Base-by-base conservation (phyloP, 2,329 filamentous ascomycete species). In the Ophiostoma ulmi region DNA sequence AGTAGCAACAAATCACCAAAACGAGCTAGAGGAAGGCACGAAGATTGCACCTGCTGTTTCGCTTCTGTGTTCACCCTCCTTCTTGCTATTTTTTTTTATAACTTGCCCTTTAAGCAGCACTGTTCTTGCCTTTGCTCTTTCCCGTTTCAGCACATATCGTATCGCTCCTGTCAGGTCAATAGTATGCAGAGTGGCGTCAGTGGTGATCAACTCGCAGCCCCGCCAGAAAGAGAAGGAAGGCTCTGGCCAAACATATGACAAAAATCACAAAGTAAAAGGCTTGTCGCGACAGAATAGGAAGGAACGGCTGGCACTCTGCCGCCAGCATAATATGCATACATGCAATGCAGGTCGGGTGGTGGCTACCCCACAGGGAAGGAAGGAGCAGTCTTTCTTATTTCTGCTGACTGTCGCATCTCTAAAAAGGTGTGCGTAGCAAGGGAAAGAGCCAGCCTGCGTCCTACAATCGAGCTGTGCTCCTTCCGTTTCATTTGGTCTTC, bases 311-410 rank as follows among this genome's bases (percentile, higher is more conserved):
- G 67, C 35, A 38, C 35, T 39, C 63, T 44, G 38, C 26, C 44
- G 70, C 66, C 44, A 66, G n/a, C 63, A 66, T 39, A 44, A 35
- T 44, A 63, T 38, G 35, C 63, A 39, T 13, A 36, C 36, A 65
- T 65, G n/a, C 36, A 38, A 65, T 65, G 63, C 36, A 65, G 63
- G 35, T 41, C 20, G 63, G 63, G 52, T 39, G 10, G 52, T 10
- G 38, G 41, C 44, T 71, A 69, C 70, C 70, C 70, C 70, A 71
- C 70, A 71, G 35, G 68, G 68, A 39, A 69, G 26, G 68, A 67
- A 69, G 26, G 68, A 67, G 39, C 68, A 65, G 65, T 13, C 26
- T 36, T n/a, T 64, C 20, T 38, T 36, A 20, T 31, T 64, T 64
- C 17, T 14, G 4, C 31, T 22, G 11, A 11, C n/a, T 22, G 52